A percentile compares a stretch with the other conserved stretches of the same genome.
These are phyloP conservation scores for Malbranchea zuffiana DNA, from an alignment of 2,329 filamentous ascomycete species.

Conservation along the genomic window DNA sequence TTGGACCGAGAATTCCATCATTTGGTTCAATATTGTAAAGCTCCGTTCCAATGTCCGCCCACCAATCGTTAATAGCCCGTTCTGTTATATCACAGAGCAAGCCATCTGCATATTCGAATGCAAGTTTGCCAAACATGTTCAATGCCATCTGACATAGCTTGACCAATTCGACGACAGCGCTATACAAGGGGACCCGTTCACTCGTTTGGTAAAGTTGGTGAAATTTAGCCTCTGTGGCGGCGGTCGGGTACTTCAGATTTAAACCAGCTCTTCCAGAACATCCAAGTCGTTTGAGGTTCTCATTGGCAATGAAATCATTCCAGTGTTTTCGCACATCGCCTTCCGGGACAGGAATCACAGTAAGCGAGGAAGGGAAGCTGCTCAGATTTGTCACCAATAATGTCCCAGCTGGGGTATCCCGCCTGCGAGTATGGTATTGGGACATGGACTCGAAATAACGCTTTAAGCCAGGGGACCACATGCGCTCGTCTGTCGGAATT, in stretches of 20 bases:
- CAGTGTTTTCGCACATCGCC: slow-evolving; percentile 73
- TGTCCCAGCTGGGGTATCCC: slow-evolving; percentile 69
- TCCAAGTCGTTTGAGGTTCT: slow-evolving; percentile 80
- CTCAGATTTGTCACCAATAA: slow-evolving; percentile 92
- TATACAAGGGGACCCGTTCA: slow-evolving; percentile 66
- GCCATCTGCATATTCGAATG: slow-evolving; percentile 83
- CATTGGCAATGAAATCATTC: slow-evolving; percentile 83
- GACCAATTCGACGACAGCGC: slow-evolving; percentile 75
- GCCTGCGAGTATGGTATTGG: slow-evolving; percentile 72
- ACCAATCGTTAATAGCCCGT: slow-evolving; percentile 84
- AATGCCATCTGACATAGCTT: slow-evolving; percentile 85
- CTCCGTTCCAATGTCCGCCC: slow-evolving; percentile 84
- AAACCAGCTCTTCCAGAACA: slow-evolving; percentile 85
- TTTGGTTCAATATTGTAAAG: slow-evolving; percentile 86
- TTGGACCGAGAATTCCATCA: slow-evolving; percentile 85
- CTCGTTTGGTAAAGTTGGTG: slow-evolving; percentile 79
- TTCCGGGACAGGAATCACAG: slow-evolving; percentile 79
- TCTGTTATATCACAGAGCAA: slow-evolving; percentile 90
- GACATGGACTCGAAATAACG: slow-evolving; percentile 79
- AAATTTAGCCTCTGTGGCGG: slow-evolving; percentile 82
- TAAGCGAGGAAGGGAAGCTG: slow-evolving; percentile 81
- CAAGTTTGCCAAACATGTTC: slow-evolving; percentile 75
- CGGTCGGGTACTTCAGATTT: slow-evolving; percentile 63
- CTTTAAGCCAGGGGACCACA: slow-evolving; percentile 68
- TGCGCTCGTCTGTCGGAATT: slow-evolving; percentile 65